Conservation (phyloP, 2,329 filamentous ascomycete genomes). For the Penicillium oxalicum region DNA sequence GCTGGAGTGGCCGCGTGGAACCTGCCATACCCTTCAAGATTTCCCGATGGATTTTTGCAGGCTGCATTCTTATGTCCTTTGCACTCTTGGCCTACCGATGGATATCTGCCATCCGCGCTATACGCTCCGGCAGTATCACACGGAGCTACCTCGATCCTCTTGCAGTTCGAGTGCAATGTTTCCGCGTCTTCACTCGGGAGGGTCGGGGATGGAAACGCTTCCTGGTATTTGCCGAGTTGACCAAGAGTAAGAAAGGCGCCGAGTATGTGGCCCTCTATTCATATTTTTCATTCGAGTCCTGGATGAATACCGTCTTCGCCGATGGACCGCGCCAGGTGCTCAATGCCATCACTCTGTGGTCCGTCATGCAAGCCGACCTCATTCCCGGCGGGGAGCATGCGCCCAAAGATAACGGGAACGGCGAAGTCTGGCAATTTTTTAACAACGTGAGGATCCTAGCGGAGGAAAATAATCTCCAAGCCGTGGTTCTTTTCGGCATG, state of each 20-base stretch:
- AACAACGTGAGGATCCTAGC: constrained; percentile 71
- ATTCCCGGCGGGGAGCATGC: constrained; percentile 54
- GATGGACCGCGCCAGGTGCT: constrained; percentile 88
- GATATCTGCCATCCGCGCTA: constrained; percentile 71
- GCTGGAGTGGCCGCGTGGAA: constrained; percentile 78
- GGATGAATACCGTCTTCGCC: constrained; percentile 82
- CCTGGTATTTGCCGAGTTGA: constrained; percentile 84
- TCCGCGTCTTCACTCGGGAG: constrained; percentile 57
- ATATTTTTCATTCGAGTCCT: constrained; percentile 76
- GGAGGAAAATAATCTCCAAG: constrained; percentile 67
- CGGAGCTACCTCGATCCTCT: constrained; percentile 87
- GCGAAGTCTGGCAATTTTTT: constrained; percentile 69
- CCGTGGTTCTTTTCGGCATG: constrained; percentile 82
- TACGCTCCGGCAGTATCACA: constrained; percentile 76
- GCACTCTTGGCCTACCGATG: constrained; percentile 75
- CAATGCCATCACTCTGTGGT: constrained; percentile 82
- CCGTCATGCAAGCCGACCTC: constrained; percentile 71
- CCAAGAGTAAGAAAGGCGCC: constrained; percentile 82
- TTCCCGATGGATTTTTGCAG: constrained; percentile 91
- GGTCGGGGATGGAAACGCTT: constrained; percentile 83
- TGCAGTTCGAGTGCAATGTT: constrained; percentile 76
- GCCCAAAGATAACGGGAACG: constrained; percentile 49
- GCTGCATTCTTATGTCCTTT: constrained; percentile 86
- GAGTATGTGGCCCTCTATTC: constrained; percentile 89
- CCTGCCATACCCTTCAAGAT: constrained; percentile 70